A percentile compares a stretch with the other conserved stretches of the same genome.
Evolutionary conservation across 1,139 yeast genomes (phyloP).

Genomic region (Candida glucosophila): DNA sequence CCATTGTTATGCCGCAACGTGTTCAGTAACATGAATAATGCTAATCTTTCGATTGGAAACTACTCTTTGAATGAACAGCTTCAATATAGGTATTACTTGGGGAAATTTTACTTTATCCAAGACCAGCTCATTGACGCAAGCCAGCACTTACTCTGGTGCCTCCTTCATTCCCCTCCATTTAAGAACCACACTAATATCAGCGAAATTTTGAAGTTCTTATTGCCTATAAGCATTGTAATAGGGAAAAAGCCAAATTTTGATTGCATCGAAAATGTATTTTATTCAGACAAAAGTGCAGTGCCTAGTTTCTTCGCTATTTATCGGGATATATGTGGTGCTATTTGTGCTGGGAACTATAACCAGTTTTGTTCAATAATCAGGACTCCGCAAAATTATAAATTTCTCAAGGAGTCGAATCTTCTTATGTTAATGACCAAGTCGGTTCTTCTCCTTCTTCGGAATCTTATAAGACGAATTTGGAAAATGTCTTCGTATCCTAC

Average conservation of each 20-base stretch:
- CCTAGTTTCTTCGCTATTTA: slow-evolving; percentile 30
- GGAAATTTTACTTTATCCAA: slow-evolving; percentile 55
- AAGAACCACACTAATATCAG: slow-evolving; percentile 21
- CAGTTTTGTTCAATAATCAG: slow-evolving; percentile 22
- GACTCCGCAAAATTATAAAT: slow-evolving; percentile 15
- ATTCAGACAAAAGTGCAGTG: slow-evolving; percentile 4
- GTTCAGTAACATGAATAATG: slow-evolving; percentile 63
- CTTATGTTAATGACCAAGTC: slow-evolving; percentile 23
- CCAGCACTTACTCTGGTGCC: slow-evolving; percentile 58
- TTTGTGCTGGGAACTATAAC: slow-evolving; percentile 32
- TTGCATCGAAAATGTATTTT: slow-evolving; percentile 13
- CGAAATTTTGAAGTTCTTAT: slow-evolving; percentile 39
- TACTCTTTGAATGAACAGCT: slow-evolving; percentile 48
- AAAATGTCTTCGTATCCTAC: slow-evolving; percentile 15
- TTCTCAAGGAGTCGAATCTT: slow-evolving; percentile 27
- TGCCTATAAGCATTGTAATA: slow-evolving; percentile 49
- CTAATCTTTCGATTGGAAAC: slow-evolving; percentile 36
- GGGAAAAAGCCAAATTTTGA: slow-evolving; percentile 40
- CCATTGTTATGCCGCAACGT: slow-evolving; percentile 69
- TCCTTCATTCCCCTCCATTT: slow-evolving; percentile 30
- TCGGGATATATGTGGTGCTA: slow-evolving; percentile 21
- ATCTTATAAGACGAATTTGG: slow-evolving; percentile 33
- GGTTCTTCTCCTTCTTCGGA: slow-evolving; percentile 37
- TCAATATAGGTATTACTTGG: slow-evolving; percentile 61
- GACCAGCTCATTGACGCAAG: slow-evolving; percentile 49